Conservation (phyloP, 2,329 filamentous ascomycete genomes). For the Alternaria rosae region DNA sequence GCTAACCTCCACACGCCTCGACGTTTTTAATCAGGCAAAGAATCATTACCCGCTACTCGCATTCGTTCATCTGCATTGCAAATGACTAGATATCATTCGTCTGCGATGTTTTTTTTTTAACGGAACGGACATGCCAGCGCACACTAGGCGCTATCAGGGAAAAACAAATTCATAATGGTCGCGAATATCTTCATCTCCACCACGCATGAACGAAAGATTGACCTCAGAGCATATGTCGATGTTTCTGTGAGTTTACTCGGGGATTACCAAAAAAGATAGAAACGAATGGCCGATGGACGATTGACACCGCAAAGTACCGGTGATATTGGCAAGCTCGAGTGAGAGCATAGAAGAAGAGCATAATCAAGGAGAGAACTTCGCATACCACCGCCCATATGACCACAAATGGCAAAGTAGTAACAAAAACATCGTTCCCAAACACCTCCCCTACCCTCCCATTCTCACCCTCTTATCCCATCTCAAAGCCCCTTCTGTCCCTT, state of each 20-base stretch:
- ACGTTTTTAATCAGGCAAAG: background rate
- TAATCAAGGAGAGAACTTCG: background rate
- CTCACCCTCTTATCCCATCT: background rate
- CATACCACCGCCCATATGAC: background rate
- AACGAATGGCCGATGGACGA: background rate
- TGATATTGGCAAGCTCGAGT: background rate
- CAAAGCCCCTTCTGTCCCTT: background rate
- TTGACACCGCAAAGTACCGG: background rate
- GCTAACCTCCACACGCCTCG: slow-evolving; percentile 12
- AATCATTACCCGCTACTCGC: background rate
- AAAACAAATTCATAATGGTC: too few species aligned
- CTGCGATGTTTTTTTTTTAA: background rate
- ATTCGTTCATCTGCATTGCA: background rate
- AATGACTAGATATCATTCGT: background rate
- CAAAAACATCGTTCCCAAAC: background rate
- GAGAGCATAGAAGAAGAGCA: background rate
- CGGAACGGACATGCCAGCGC: background rate
- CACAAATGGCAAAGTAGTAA: background rate
- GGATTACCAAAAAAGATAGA: background rate
- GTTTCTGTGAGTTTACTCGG: background rate
- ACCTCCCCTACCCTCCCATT: too few species aligned
- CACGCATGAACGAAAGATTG: background rate
- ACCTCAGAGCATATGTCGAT: background rate
- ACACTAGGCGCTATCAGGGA: too few species aligned
- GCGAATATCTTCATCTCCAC: background rate